Evolutionary conservation across 306 rosid genomes (phyloP).

Genomic region (Corylus heterophylla): DNA sequence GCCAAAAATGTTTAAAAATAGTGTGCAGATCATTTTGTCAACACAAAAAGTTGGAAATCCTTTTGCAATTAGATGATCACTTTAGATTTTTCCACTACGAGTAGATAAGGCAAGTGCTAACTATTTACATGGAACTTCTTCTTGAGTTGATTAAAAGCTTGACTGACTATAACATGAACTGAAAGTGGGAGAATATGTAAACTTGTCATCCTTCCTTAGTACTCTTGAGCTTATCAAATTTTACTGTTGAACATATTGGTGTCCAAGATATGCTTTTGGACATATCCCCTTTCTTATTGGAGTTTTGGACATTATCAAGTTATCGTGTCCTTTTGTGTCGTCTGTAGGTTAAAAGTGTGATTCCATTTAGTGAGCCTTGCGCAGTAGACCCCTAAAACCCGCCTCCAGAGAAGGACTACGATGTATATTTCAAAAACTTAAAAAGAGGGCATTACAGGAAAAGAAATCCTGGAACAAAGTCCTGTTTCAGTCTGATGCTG

Average conservation of each 20-base stretch:
- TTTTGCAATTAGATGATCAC: not conserved
- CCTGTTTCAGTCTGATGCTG: slow-evolving; percentile 49
- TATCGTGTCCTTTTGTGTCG: not conserved
- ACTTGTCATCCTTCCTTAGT: not conserved
- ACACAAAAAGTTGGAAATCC: not conserved
- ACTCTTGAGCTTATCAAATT: not conserved
- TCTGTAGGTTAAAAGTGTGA: slow-evolving; percentile 78
- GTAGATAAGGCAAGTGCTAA: not conserved
- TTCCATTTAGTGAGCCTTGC: slow-evolving; percentile 85
- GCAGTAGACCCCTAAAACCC: slow-evolving; percentile 83
- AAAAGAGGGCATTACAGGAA: slow-evolving; percentile 86
- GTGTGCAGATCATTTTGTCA: not conserved
- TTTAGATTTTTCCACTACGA: not conserved
- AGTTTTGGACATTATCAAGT: slow-evolving; percentile 5
- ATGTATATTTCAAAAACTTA: slow-evolving; percentile 61
- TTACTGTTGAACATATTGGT: not conserved
- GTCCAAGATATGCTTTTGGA: slow-evolving; percentile 20
- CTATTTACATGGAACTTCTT: not conserved
- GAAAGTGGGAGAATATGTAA: not conserved
- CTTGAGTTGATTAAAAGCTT: not conserved
- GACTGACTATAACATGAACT: not conserved
- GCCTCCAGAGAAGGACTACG: slow-evolving; percentile 82
- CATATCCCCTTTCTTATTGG: slow-evolving; percentile 7
- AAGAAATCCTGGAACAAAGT: slow-evolving; percentile 64
- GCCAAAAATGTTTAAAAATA: not conserved